Base-by-base conservation (phyloP, 495 filamentous ascomycete species). In the Acidomyces sp. region DNA sequence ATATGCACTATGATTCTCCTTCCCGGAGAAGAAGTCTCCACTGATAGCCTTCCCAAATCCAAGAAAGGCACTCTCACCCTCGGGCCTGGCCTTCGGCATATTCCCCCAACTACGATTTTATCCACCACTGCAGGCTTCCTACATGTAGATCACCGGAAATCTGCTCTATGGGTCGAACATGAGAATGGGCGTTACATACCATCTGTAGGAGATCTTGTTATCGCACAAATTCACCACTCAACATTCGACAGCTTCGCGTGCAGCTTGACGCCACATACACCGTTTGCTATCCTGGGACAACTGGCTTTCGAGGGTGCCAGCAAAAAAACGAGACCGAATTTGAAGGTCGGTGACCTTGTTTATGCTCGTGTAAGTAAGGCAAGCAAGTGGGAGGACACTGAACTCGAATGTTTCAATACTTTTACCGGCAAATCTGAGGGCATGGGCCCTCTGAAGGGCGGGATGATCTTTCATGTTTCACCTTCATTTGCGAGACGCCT, bases 231-330 rank as follows among this genome's bases (percentile, higher is more conserved):
- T 46, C 74, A 81, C 54, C 82, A 78, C 54, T 78, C 77, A 20
- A 71, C 75, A 31, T 53, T 63, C 18, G 90, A 97, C 50, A 69
- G 68, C 49, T 95, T 82, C 67, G 78, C 80, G 56, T 80, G 75
- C 60, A 60, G 71, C 39, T 61, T 85, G 22, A 73, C 72, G 0
- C 75, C 77, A 6, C 75, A 92, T 56, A 78, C 80, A 0, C 58
- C 85, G 6, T 70, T 75, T 48, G 85, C 83, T 2, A 63, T 78
- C 6, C 73, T 97, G 1, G 83, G 85, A 0, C 82, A 93, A 51
- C 71, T 97, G 6, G 72, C 87, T 17, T 97, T 97, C 56, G 86
- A 94, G 59, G 74, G 75, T 43, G 90, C 85, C 18, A 87, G 77
- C 25, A 92, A 85, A 58, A 97, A 96, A 58, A 92, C 85, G 3